Evolutionary conservation across 2,329 filamentous ascomycete species (phyloP).

Genomic region (Lithohypha guttulata): DNA sequence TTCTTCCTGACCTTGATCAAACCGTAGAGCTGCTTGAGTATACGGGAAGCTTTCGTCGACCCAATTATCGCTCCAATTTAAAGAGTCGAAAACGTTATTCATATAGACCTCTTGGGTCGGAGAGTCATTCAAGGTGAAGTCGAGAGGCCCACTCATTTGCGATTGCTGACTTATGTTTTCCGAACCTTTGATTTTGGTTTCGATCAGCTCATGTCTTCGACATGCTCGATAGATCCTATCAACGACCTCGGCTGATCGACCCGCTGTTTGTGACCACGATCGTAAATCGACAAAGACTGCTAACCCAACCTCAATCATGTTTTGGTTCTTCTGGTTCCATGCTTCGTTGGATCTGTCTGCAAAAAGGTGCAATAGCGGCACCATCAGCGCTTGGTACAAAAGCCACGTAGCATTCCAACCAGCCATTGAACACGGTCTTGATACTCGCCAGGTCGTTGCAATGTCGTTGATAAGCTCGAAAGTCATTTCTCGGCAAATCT

Average conservation of each 20-base stretch:
- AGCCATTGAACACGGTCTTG: slow-evolving; percentile 43
- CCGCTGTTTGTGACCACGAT: slow-evolving; percentile 54
- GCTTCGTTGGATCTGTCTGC: slow-evolving; percentile 43
- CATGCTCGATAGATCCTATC: slow-evolving; percentile 53
- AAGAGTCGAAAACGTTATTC: slow-evolving; percentile 19
- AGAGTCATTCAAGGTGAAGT: slow-evolving; percentile 11
- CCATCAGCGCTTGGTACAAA: slow-evolving; percentile 69
- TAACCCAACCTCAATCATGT: slow-evolving; percentile 44
- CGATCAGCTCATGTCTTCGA: no score
- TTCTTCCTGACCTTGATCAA: neutral
- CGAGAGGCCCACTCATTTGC: no score
- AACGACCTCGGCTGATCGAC: slow-evolving; percentile 53
- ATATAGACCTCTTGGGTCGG: slow-evolving; percentile 14
- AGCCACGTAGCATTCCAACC: slow-evolving; percentile 78
- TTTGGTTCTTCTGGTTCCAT: slow-evolving; percentile 45
- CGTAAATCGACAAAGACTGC: slow-evolving; percentile 41
- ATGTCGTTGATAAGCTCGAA: slow-evolving; percentile 64
- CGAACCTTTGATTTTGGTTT: no score
- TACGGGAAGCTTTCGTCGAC: slow-evolving; percentile 12
- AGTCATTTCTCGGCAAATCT: slow-evolving; percentile 58
- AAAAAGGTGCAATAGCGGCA: slow-evolving; percentile 64
- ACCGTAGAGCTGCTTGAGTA: neutral
- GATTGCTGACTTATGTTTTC: no score
- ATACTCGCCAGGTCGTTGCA: slow-evolving; percentile 50
- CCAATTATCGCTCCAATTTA: slow-evolving; percentile 19